A percentile compares a stretch with the other conserved stretches of the same genome.
Conservation (phyloP, 257 asterid species). For the Dorcoceras hygrometricum region DNA sequence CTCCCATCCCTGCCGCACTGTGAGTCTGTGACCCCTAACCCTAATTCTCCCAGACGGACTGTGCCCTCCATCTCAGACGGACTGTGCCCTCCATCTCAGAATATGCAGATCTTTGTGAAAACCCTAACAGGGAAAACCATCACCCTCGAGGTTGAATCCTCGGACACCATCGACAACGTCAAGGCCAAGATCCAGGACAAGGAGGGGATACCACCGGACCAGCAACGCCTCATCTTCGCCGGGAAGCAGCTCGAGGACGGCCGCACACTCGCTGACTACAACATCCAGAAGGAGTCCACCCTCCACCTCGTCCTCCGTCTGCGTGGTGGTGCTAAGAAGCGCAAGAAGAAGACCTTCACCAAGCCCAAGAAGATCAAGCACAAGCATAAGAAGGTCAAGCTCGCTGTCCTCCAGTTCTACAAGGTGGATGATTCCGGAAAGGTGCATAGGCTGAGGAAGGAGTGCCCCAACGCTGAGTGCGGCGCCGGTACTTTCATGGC, state of each 20-base stretch:
- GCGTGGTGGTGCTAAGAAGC: constrained; percentile 74
- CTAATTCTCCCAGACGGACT: no score
- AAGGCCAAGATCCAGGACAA: constrained; percentile 58
- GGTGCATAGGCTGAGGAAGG: constrained; percentile 73
- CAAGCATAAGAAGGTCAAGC: constrained; percentile 71
- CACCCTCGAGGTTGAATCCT: constrained; percentile 58
- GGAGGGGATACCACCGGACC: constrained; percentile 61
- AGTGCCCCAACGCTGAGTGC: constrained; percentile 71
- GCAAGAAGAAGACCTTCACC: constrained; percentile 77
- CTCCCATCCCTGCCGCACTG: no score
- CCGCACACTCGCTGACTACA: constrained; percentile 61
- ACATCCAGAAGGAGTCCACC: constrained; percentile 67
- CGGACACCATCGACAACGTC: constrained; percentile 57
- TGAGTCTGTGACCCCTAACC: no score
- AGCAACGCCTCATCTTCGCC: constrained; percentile 57
- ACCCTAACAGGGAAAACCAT: constrained; percentile 77
- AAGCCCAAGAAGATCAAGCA: constrained; percentile 78
- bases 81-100: no score
- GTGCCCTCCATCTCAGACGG: no score
- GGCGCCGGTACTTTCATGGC: constrained; percentile 79
- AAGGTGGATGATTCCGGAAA: constrained; percentile 68
- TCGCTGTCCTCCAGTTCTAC: constrained; percentile 58
- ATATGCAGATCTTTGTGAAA: constrained; percentile 82
- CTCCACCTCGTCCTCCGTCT: constrained; percentile 68
- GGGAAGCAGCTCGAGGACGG: constrained; percentile 69